Evolutionary conservation across 1,139 yeast genomes (phyloP).

Genomic region (Yamadazyma membranifaciens): DNA sequence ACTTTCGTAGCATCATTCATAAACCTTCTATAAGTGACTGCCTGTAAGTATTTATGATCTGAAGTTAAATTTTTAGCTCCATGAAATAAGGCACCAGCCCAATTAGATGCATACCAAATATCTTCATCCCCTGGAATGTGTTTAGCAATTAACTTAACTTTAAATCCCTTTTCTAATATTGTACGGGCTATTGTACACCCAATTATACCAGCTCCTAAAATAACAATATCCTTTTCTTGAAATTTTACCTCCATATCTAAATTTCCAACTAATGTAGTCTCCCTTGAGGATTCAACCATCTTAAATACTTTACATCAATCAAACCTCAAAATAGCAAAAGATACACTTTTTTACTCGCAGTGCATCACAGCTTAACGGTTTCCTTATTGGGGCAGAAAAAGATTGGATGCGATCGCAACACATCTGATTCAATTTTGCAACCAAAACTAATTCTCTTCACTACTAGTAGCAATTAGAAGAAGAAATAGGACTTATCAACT

Average conservation of each 20-base stretch:
- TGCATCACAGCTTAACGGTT: too few relatives aligned
- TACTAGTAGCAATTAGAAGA: too few relatives aligned
- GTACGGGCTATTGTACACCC: slow-evolving; percentile 9
- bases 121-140: slow-evolving; percentile 10
- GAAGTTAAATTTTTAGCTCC: slow-evolving; percentile 3
- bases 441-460: too few relatives aligned
- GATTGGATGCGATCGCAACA: too few relatives aligned
- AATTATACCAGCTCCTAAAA: slow-evolving; percentile 9
- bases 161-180: slow-evolving; percentile 8
- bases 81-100: slow-evolving; percentile 11
- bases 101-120: slow-evolving; percentile 11
- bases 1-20: slow-evolving; percentile 2
- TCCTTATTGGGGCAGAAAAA: too few relatives aligned
- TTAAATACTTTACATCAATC: too few relatives aligned
- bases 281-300: too few relatives aligned
- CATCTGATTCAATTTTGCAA: too few relatives aligned
- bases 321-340: too few relatives aligned
- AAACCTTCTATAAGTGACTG: slow-evolving; percentile 7
- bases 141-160: slow-evolving; percentile 7
- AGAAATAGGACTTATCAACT: too few relatives aligned
- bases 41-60: slow-evolving; percentile 5
- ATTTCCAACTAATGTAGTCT: not conserved
- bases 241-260: not conserved
- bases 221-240: slow-evolving; percentile 3
- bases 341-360: too few relatives aligned